These are phyloP conservation scores for Triangularia verruculosa DNA, from an alignment of 2,329 filamentous ascomycete genomes.

Conservation along the genomic window DNA sequence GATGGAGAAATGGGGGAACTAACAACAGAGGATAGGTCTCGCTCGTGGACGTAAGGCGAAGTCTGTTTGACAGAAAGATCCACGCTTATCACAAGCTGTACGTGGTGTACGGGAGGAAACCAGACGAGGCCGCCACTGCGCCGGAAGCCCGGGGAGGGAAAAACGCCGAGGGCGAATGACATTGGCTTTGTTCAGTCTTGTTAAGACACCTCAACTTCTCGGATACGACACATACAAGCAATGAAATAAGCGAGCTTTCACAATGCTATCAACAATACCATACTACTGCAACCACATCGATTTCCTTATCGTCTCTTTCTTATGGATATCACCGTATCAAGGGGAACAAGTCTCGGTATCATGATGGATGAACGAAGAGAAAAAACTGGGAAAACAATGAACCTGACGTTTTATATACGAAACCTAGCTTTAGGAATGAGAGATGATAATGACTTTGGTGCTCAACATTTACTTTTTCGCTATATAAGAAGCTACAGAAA, in stretches of 20 bases:
- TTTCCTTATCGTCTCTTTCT: not conserved
- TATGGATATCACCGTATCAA: not conserved
- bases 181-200: not conserved
- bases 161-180: not conserved
- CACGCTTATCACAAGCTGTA: slow-evolving; percentile 50
- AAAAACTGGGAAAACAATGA: not conserved
- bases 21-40: slow-evolving; percentile 38
- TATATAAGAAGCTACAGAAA: not conserved
- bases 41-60: slow-evolving; percentile 48
- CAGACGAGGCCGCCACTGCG: slow-evolving; percentile 24
- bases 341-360: no score
- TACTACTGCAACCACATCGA: not conserved
- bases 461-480: not conserved
- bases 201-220: not conserved
- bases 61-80: slow-evolving; percentile 44
- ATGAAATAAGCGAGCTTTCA: not conserved
- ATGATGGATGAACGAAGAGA: not conserved
- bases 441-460: not conserved
- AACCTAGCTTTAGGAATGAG: not conserved
- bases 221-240: not conserved
- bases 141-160: not conserved
- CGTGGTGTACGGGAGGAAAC: slow-evolving; percentile 52
- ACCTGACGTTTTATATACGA: not conserved
- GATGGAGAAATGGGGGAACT: not conserved
- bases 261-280: not conserved